Percentiles rank a stretch among this genome's conserved stretches.
phyloP scores from a whole-genome alignment of 2,329 filamentous ascomycete species.

The Colletotrichum camelliae region DNA sequence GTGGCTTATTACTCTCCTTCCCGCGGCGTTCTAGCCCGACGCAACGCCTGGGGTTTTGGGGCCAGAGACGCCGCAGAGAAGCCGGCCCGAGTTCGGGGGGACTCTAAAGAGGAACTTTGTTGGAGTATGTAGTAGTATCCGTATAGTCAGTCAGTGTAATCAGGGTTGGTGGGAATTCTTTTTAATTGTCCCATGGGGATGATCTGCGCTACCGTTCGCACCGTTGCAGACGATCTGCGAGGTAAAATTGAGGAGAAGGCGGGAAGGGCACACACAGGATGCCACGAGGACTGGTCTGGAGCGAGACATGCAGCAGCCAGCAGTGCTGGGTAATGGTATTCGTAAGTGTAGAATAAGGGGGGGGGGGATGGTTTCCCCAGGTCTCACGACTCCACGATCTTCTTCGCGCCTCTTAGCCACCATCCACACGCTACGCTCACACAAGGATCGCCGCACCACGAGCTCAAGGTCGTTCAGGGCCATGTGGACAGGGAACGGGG shows the following conservation, averaged over 20 bases:
- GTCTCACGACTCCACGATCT: conserved; percentile 13
- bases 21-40: neutral
- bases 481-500: neutral
- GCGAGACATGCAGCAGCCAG: neutral
- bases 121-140: neutral
- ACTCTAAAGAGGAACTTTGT: neutral
- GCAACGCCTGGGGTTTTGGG: neutral
- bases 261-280: neutral
- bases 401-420: neutral
- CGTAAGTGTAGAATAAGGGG: neutral
- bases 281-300: neutral
- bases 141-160: neutral
- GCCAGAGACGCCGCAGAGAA: neutral
- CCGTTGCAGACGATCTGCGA: conserved; percentile 2
- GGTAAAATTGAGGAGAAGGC: neutral
- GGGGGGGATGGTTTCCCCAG: neutral
- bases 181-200: neutral
- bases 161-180: neutral
- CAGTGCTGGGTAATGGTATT: neutral
- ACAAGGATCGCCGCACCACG: neutral
- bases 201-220: neutral
- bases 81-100: neutral
- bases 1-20: neutral
- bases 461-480: neutral
- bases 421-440: neutral